Evolutionary conservation across 495 filamentous ascomycete genomes (phyloP).

Genomic region (Podospora bellae-mahoneyi): DNA sequence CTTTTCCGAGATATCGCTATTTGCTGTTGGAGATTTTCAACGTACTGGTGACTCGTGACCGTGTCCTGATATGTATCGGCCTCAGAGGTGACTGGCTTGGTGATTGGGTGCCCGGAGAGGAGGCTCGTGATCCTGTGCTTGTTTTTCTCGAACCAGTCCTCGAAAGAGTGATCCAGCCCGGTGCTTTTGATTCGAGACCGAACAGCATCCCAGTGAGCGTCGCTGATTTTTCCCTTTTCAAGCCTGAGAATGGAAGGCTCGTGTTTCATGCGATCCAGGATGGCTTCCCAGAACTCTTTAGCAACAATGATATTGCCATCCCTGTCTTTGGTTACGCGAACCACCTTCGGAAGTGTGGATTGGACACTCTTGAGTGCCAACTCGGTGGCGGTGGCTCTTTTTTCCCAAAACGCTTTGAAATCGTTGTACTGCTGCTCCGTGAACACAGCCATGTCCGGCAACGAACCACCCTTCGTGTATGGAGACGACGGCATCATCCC

Average conservation of each 20-base stretch:
- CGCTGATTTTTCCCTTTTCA: slow-evolving; percentile 9
- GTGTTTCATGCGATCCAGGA: neutral
- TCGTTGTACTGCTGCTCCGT: neutral
- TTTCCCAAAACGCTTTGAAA: neutral
- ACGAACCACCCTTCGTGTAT: neutral
- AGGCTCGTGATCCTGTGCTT: neutral
- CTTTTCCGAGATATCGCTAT: slow-evolving; percentile 17
- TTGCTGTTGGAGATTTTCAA: neutral
- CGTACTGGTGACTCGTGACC: neutral
- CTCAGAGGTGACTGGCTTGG: neutral
- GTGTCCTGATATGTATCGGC: neutral
- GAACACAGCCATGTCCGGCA: neutral
- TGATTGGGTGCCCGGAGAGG: neutral
- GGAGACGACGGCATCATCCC: neutral
- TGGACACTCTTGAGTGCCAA: neutral
- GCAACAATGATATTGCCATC: neutral
- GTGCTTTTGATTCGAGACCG: neutral
- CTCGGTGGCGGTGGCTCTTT: neutral
- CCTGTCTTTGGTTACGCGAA: neutral
- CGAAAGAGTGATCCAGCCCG: neutral
- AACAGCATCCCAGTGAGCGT: slow-evolving; percentile 3
- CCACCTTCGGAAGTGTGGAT: neutral
- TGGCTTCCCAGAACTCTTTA: neutral
- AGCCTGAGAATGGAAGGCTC: neutral
- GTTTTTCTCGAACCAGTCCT: neutral